Percentiles rank a stretch among this genome's conserved stretches.
Evolutionary conservation across 2,329 filamentous ascomycete genomes (phyloP).

Genomic region (Aspergillus flavus): DNA sequence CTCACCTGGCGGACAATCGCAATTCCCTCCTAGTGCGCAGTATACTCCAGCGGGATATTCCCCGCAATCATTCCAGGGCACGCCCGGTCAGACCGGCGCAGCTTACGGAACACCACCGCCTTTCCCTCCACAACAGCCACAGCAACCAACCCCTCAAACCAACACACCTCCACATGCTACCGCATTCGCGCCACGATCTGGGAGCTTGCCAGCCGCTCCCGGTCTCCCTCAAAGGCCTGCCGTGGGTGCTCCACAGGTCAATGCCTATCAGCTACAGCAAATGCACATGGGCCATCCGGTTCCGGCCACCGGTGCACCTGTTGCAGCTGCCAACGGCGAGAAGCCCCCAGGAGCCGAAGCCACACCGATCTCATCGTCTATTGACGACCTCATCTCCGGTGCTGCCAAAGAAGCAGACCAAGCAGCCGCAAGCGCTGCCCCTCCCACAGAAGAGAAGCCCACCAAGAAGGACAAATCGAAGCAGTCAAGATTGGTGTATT

Average conservation of each 20-base stretch:
- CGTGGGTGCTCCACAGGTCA: conserved; percentile 57
- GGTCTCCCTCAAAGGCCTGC: conserved; percentile 64
- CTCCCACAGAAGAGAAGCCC: conserved; percentile 60
- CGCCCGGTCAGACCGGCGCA: conserved; percentile 32
- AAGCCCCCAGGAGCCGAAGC: conserved; percentile 22
- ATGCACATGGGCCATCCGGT: conserved; percentile 56
- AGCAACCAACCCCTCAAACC: conserved; percentile 38
- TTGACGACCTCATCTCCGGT: conserved; percentile 56
- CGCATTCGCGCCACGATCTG: conserved; percentile 51
- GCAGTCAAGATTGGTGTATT: conserved; percentile 73
- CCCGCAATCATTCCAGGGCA: conserved; percentile 32
- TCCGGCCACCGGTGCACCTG: conserved; percentile 30
- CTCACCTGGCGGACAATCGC: conserved; percentile 40
- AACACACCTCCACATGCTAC: conserved; percentile 47
- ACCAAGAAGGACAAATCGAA: conserved; percentile 69
- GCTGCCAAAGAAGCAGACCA: conserved; percentile 50
- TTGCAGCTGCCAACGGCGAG: conserved; percentile 34
- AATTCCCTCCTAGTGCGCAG: conserved; percentile 34
- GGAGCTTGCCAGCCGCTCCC: conserved; percentile 57
- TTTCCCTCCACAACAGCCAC: conserved; percentile 46
- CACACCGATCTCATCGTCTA: conserved; percentile 42
- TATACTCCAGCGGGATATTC: conserved; percentile 36
- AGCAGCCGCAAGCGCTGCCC: conserved; percentile 34
- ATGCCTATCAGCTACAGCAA: conserved; percentile 58
- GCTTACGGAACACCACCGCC: conserved; percentile 46